Evolutionary conservation across 129 eudicot species (phyloP).

Genomic region (Cynara cardunculus): DNA sequence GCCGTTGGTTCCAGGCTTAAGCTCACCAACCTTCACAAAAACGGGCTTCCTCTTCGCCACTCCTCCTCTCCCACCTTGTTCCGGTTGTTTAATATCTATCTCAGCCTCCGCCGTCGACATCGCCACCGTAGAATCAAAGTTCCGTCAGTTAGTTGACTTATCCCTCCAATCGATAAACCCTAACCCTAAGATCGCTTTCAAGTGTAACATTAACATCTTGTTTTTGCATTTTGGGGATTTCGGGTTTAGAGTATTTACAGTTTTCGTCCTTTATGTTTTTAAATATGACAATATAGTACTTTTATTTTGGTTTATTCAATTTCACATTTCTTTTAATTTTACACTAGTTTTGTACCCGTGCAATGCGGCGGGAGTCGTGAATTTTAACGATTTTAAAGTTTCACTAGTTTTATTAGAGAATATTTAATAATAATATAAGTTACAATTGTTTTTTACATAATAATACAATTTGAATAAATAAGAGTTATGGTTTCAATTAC

Average conservation of each 20-base stretch:
- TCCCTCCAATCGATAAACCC: background rate
- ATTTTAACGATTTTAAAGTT: no score
- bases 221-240: slow-evolving; percentile 9
- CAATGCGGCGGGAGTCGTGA: no score
- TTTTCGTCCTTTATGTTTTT: background rate
- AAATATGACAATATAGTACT: background rate
- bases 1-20: slow-evolving; percentile 75
- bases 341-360: no score
- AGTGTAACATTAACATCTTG: background rate
- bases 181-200: background rate
- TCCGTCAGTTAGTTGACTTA: background rate
- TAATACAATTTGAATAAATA: no score
- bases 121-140: background rate
- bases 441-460: no score
- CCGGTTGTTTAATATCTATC: slow-evolving; percentile 16
- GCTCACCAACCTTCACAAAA: slow-evolving; percentile 51
- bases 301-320: background rate
- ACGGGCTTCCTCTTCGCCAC: slow-evolving; percentile 55
- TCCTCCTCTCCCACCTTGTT: slow-evolving; percentile 11
- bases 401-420: no score
- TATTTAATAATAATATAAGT: no score
- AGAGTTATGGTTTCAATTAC: no score
- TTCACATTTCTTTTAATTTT: background rate
- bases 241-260: background rate
- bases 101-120: slow-evolving; percentile 2